Evolutionary conservation across 2,329 filamentous ascomycete genomes (phyloP).

Genomic region (Aspergillus neotritici): DNA sequence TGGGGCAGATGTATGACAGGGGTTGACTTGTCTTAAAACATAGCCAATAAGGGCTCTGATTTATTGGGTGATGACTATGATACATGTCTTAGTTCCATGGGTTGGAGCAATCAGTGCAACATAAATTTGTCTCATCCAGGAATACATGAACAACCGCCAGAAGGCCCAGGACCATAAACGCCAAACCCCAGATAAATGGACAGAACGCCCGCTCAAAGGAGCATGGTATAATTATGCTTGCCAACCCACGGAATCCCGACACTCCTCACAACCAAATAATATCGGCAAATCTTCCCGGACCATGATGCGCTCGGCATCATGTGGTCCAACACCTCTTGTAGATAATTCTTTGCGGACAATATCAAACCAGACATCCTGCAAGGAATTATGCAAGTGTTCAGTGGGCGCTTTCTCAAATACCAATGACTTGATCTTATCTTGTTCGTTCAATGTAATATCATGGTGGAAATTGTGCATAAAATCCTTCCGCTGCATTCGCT

Average conservation of each 20-base stretch:
- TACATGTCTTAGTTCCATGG: too few species aligned
- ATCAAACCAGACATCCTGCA: slow-evolving; percentile 39
- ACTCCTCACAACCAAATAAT: slow-evolving; percentile 33
- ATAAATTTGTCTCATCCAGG: too few species aligned
- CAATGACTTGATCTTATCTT: slow-evolving; percentile 34
- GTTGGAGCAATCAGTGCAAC: too few species aligned
- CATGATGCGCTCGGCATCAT: slow-evolving; percentile 30
- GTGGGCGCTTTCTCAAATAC: slow-evolving; percentile 31
- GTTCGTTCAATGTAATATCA: slow-evolving; percentile 34
- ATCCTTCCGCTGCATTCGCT: slow-evolving; percentile 36
- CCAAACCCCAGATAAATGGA: slow-evolving; percentile 2
- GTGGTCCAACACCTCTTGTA: slow-evolving; percentile 24
- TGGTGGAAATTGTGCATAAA: slow-evolving; percentile 41
- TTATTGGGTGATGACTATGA: too few species aligned
- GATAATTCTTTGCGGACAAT: slow-evolving; percentile 29
- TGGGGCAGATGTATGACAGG: neutral
- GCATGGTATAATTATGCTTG: slow-evolving; percentile 20
- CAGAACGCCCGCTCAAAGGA: slow-evolving; percentile 4
- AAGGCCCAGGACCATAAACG: slow-evolving; percentile 3
- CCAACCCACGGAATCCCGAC: slow-evolving; percentile 27
- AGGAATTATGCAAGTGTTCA: slow-evolving; percentile 26
- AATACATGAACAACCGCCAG: too few species aligned
- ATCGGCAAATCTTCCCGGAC: slow-evolving; percentile 32
- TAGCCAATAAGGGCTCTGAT: too few species aligned
- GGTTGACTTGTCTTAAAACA: neutral